These are phyloP conservation scores for Corniculantispora saksenae DNA, from an alignment of 2,329 filamentous ascomycete genomes.

Conservation along the genomic window DNA sequence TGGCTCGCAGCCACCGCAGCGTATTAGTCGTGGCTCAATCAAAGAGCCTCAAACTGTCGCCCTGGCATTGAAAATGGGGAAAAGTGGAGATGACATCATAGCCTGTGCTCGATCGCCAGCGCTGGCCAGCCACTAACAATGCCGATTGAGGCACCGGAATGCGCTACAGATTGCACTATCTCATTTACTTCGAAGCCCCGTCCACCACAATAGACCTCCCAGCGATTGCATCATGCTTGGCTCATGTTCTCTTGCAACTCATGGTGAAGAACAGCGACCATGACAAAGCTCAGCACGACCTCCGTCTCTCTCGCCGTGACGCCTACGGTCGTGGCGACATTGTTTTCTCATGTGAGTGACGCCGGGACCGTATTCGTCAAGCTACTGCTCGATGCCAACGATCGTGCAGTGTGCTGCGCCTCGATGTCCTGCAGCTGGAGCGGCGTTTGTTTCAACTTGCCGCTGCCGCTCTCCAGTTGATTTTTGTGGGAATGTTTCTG, in stretches of 20 bases:
- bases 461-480: background rate
- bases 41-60: background rate
- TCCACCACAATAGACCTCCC: background rate
- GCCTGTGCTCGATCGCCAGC: background rate
- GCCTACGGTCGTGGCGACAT: constrained; percentile 83
- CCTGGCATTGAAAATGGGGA: background rate
- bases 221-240: constrained; percentile 4
- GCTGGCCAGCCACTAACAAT: background rate
- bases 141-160: background rate
- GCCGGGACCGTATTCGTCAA: background rate
- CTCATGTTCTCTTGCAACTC: background rate
- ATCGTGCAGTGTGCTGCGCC: background rate
- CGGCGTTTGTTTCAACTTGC: background rate
- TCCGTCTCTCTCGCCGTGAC: constrained; percentile 82
- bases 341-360: constrained; percentile 75
- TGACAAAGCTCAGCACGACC: constrained; percentile 70
- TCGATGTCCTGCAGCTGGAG: background rate
- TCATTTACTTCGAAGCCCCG: background rate
- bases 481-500: background rate
- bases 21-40: background rate
- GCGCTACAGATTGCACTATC: background rate
- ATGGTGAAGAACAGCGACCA: constrained; percentile 34
- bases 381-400: background rate
- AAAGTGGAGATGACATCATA: background rate
- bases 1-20: too few species aligned